phyloP scores from a whole-genome alignment of 352 stramenopile genomes.

The Pythium phragmitis region DNA sequence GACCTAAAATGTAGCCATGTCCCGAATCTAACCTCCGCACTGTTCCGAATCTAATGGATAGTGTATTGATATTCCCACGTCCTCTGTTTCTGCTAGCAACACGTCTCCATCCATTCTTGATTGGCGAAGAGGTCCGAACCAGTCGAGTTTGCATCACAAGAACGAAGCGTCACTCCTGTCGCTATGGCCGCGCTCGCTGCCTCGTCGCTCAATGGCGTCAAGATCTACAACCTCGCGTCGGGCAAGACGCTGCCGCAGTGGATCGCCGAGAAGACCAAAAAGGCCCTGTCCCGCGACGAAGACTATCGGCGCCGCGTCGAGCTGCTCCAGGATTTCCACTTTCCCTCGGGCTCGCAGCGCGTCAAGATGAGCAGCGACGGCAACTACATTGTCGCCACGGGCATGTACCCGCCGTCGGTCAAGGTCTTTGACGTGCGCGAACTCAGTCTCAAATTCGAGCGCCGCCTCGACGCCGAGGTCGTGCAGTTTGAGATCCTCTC shows the following conservation, averaged over 20 bases:
- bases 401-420: conserved; percentile 96
- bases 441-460: conserved; percentile 99
- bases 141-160: conserved; percentile 2
- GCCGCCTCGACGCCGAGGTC: conserved; percentile 96
- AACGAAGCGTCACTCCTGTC: conserved; percentile 17
- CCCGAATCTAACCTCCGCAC: conserved; percentile 8
- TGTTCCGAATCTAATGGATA: conserved; percentile 22
- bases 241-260: conserved; percentile 94
- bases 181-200: conserved; percentile 77
- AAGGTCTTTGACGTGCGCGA: conserved; percentile 95
- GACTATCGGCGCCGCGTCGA: conserved; percentile 94
- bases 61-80: conserved; percentile 7
- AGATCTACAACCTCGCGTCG: conserved; percentile 96
- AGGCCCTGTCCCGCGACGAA: conserved; percentile 70
- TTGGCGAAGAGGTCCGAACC: conserved; percentile 29
- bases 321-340: conserved; percentile 99
- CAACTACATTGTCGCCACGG: conserved; percentile 95
- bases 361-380: conserved; percentile 95
- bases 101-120: conserved; percentile 10
- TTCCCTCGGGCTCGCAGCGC: conserved; percentile 92
- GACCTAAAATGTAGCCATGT: conserved; percentile 27
- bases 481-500: conserved; percentile 95
- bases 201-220: conserved; percentile 90
- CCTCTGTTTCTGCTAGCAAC: not conserved
- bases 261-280: conserved; percentile 90